Evolutionary conservation across 2,329 filamentous ascomycete species (phyloP), one percentile per base, ranked within the genome.

Genomic region (Aspergillus sp.): DNA sequence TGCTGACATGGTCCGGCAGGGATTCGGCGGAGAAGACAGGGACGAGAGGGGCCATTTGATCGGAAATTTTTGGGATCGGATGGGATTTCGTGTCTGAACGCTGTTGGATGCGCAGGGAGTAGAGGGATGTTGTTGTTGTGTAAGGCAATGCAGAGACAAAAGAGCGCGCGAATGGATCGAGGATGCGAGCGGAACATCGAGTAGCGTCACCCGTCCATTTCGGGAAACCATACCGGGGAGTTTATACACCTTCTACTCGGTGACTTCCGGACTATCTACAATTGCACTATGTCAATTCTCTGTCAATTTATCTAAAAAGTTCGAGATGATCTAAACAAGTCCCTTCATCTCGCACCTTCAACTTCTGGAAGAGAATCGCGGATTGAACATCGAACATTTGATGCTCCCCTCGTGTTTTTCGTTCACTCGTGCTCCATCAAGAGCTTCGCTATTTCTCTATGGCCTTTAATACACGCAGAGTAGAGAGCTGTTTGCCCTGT

Each of bases 11-110:
- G 14, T 74, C 61, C 29, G 76, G 70, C 48, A 88, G 79, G 16
- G 76, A 68, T 48, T 75, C 75, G 45, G 80, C 71, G 54, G 77
- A 73, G 70, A 86, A 83, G 38, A 77, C 64, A 56, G 79, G 76
- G 49, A 80, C 70, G 25, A 80, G 76, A 29, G 83, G 83, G 9
- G 83, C 75, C 83, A 86, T 86, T 56, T n/a, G 44, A n/a, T 14
- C 7, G 3, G 2, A n/a, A 5, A 23, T 31, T 46, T 21, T 5
- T 21, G 1, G 34, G 34, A 17, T 38, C 11, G 17, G 9, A 14
- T 38, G 16, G 7, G 34, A 17, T 17, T 3, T n/a, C 3, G 34
- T 38, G 5, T n/a, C 10, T n/a, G 11, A 38, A 11, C 6, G 3
- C 9, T 29, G 25, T 29, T 11, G 34, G 34, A 17, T n/a, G 34